Base-by-base conservation (phyloP, 2,329 filamentous ascomycete species). In the Aphanocladium album region DNA sequence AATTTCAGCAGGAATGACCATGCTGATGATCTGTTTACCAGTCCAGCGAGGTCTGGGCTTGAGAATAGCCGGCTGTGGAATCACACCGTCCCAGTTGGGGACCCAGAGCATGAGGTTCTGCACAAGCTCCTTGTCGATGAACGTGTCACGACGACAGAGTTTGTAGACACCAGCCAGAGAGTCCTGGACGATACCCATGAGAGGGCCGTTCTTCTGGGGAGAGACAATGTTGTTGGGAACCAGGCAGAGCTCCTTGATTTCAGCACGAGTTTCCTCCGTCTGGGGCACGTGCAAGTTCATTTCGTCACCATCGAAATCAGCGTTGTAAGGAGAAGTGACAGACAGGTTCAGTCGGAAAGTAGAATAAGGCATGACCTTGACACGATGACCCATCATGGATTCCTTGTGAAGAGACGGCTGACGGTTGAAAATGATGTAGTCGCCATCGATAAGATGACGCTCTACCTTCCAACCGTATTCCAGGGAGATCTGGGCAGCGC, bases 271-370 rank as follows among this genome's bases (percentile, higher is more conserved):
- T 76, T 99, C 96, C 72, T 99, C 93, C 41, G 90, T 95, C 72
- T 99, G 95, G 4, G 95, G 96, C 57, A 99, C 96, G 83, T 99
- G 95, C 78, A 99, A 86, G 73, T 99, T 99, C 95, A 99, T 99
- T 77, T 99, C 95, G 74, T 99, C 95, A 78, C 95, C 95, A 72
- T 99, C 95, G 78, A 99, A 99, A 90, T 99, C 95, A 69, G 95
- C 95, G 79, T 99, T 99, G 82, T 99, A 99, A 0, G 95, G 95
- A 30, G 93, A 96, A 0, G 96, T 99, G 71, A 99, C 95, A 0
- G 95, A 99, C 67, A 99, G 77, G 71, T 99, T 99, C 51, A 99
- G 84, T 65, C 95, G 89, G 81, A 99, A 99, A 1, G 95, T 99
- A 6, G 95, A 99, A 75, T 96, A 99, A 3, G 95, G 95, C 93